Conservation (phyloP, 1,284 basidiomycete species). For the Leccinum cinnamomeum region DNA sequence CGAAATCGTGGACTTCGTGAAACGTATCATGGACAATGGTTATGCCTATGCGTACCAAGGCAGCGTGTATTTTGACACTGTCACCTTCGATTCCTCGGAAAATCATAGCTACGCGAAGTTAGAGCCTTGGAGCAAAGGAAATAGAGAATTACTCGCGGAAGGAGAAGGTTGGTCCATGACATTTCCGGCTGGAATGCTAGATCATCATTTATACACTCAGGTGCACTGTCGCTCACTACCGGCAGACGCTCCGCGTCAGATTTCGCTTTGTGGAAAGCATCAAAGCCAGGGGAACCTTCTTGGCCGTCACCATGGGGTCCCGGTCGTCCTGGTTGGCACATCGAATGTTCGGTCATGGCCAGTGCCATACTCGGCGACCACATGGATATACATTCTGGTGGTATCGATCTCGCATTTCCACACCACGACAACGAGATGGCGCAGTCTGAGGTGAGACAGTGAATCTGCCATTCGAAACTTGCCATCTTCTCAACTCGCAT, state of each 20-base stretch:
- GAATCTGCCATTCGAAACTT: conserved; percentile 7
- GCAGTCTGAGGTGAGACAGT: conserved; percentile 79
- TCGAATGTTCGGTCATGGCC: conserved; percentile 99
- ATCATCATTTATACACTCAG: conserved; percentile 34
- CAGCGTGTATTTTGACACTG: conserved; percentile 95
- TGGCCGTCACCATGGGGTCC: conserved; percentile 97
- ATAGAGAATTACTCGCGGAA: conserved; percentile 87
- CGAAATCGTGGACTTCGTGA: conserved; percentile 90
- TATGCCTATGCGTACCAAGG: conserved; percentile 90
- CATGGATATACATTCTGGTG: conserved; percentile 99
- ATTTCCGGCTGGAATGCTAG: conserved; percentile 5
- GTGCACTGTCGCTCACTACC: conserved; percentile 60
- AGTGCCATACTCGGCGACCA: conserved; percentile 87
- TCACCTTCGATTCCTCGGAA: conserved; percentile 77
- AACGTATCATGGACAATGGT: conserved; percentile 85
- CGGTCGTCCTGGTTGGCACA: conserved; percentile 99
- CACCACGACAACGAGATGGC: conserved; percentile 99
- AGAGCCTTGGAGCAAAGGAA: conserved; percentile 94
- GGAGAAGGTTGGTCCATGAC: conserved; percentile 71
- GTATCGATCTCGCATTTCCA: conserved; percentile 95
- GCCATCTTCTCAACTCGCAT: conserved; percentile 15
- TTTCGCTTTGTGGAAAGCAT: conserved; percentile 98
- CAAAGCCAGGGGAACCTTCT: conserved; percentile 95
- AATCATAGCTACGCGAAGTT: conserved; percentile 90
- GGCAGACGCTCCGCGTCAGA: conserved; percentile 74